Evolutionary conservation across 73 alveolate species (phyloP).

Genomic region (Blepharisma stoltei): DNA sequence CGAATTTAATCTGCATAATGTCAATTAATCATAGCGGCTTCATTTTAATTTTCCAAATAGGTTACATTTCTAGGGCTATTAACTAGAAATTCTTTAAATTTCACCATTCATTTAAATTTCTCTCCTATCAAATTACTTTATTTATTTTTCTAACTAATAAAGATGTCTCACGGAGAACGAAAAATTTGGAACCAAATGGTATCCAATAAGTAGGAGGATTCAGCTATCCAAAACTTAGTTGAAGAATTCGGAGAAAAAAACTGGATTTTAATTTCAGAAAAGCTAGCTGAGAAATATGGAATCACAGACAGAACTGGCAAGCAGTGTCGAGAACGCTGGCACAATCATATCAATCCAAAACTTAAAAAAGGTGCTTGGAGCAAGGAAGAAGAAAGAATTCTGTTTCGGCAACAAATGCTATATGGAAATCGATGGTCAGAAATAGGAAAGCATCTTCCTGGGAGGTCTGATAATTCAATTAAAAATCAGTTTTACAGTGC

Average conservation of each 20-base stretch:
- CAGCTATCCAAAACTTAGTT: slow-evolving; percentile 45
- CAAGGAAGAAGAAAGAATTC: slow-evolving; percentile 72
- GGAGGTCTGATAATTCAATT: slow-evolving; percentile 79
- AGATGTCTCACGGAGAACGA: slow-evolving; percentile 2
- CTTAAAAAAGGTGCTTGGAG: slow-evolving; percentile 70
- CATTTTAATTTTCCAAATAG: too few species aligned
- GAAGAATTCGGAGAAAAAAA: slow-evolving; percentile 46
- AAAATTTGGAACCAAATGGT: slow-evolving; percentile 30
- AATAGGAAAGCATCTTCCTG: slow-evolving; percentile 75
- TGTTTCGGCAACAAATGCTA: slow-evolving; percentile 66
- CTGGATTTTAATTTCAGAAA: slow-evolving; percentile 54
- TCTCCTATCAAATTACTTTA: too few species aligned
- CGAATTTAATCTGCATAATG: too few species aligned
- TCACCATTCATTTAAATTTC: too few species aligned
- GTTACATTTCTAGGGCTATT: too few species aligned
- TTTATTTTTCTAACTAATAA: too few species aligned
- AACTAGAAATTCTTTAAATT: too few species aligned
- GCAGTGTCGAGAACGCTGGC: slow-evolving; percentile 85
- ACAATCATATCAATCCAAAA: slow-evolving; percentile 80
- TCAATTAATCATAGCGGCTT: too few species aligned
- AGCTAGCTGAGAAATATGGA: slow-evolving; percentile 34
- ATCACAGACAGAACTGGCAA: slow-evolving; percentile 69
- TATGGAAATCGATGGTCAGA: slow-evolving; percentile 88
- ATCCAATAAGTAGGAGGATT: slow-evolving; percentile 41
- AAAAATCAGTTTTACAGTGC: slow-evolving; percentile 81